These are phyloP conservation scores for Aspergillus niger DNA, from an alignment of 2,329 filamentous ascomycete species.

Conservation along the genomic window DNA sequence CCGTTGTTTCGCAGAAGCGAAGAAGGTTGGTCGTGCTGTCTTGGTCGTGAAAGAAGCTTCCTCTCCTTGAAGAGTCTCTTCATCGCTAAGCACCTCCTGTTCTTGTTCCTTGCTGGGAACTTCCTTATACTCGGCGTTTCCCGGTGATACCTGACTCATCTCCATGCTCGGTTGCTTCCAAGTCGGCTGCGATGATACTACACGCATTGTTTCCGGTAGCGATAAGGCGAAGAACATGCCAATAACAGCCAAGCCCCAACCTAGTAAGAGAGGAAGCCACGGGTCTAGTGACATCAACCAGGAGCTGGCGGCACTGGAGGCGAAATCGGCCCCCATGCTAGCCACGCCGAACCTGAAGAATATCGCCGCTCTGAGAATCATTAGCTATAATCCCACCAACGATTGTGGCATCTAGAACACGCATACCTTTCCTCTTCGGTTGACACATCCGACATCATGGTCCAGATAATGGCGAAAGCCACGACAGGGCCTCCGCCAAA, in stretches of 20 bases:
- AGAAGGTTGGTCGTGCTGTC: conserved; percentile 14
- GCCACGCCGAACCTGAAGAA: conserved; percentile 46
- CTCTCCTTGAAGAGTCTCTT: conserved; percentile 17
- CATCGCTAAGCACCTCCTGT: conserved; percentile 21
- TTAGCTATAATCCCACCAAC: conserved; percentile 27
- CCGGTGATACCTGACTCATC: conserved; percentile 29
- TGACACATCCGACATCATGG: conserved; percentile 55
- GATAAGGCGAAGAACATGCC: conserved; percentile 37
- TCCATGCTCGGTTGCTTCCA: conserved; percentile 27
- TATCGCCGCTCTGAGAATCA: conserved; percentile 34
- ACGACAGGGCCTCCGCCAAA: conserved; percentile 53
- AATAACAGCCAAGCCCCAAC: conserved; percentile 35
- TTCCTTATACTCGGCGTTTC: conserved; percentile 21
- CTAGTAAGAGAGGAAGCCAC: conserved; percentile 44
- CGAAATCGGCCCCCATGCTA: conserved; percentile 43
- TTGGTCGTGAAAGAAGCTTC: conserved; percentile 18
- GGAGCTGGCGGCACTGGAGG: conserved; percentile 42
- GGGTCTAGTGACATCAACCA: conserved; percentile 45
- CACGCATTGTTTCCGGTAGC: conserved; percentile 45
- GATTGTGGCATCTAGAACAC: conserved; percentile 4
- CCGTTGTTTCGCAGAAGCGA: conserved; percentile 19
- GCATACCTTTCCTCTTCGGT: conserved; percentile 47
- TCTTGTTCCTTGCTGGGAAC: conserved; percentile 19
- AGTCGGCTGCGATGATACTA: conserved; percentile 16
- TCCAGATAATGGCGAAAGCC: conserved; percentile 50